phyloP scores from a whole-genome alignment of 208 protist species.

The Leishmania guyanensis region DNA sequence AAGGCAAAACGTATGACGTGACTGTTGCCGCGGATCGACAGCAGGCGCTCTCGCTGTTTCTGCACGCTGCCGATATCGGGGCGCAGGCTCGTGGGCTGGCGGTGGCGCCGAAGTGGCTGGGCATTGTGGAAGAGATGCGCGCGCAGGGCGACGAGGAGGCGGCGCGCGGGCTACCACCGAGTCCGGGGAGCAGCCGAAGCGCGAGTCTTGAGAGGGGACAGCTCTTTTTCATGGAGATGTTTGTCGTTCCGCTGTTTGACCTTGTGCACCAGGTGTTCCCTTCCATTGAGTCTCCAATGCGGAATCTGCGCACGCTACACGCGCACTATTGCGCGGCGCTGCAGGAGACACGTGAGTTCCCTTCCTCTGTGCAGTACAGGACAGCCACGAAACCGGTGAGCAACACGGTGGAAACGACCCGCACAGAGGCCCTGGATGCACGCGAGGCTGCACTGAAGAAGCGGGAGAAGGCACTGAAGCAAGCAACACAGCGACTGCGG shows the following conservation, averaged over 20 bases:
- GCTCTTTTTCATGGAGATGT: slow-evolving; percentile 72
- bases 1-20: slow-evolving; percentile 38
- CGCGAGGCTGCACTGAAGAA: slow-evolving; percentile 13
- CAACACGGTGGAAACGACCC: background rate
- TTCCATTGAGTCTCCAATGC: slow-evolving; percentile 41
- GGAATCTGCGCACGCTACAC: slow-evolving; percentile 51
- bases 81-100: slow-evolving; percentile 53
- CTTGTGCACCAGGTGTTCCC: slow-evolving; percentile 71
- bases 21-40: slow-evolving; percentile 42
- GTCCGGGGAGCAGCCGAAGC: slow-evolving; percentile 42
- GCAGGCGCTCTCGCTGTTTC: slow-evolving; percentile 58
- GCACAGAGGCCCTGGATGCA: background rate
- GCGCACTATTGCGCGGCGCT: slow-evolving; percentile 41
- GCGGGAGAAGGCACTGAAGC: slow-evolving; percentile 22
- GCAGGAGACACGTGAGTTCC: slow-evolving; percentile 25
- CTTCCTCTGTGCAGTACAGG: slow-evolving; percentile 21
- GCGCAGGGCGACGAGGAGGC: slow-evolving; percentile 76
- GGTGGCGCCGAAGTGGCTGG: slow-evolving; percentile 72
- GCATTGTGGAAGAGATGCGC: slow-evolving; percentile 79
- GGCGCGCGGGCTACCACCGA: slow-evolving; percentile 45
- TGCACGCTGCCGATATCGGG: slow-evolving; percentile 85
- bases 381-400: background rate
- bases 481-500: slow-evolving; percentile 24
- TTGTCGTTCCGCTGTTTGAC: slow-evolving; percentile 77
- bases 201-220: slow-evolving; percentile 44